Evolutionary conservation across 1,284 basidiomycete species (phyloP), one percentile per base, ranked within the genome.

Genomic region (Takashimella koratensis): DNA sequence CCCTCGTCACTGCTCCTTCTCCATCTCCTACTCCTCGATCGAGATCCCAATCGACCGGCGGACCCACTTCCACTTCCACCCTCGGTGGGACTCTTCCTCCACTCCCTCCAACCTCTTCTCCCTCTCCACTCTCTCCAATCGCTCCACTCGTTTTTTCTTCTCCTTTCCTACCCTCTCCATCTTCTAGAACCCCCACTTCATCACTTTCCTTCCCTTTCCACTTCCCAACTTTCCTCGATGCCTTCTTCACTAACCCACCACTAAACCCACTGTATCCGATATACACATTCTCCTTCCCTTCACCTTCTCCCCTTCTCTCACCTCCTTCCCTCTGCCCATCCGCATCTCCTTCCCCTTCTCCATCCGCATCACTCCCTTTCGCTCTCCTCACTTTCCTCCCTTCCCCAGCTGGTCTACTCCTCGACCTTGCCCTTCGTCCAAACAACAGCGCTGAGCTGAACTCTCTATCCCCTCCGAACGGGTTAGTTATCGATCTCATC

Each of bases 1-100:
- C n/a, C n/a, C n/a, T 49, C 24, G 49, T 51, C 11, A 16, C 48
- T 54, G 62, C 40, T 66, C 64, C 50, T 57, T 56, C 25, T 67
- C 64, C 67, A 69, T 69, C 46, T 56, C 52, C 47, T 68, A 65
- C 43, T 67, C 65, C 1, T 43, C 51, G n/a, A 36, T 36, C 30
- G 30, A 36, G 30, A 36, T 36, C 30, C 30, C 30, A 8, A 8
- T 36, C 8, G 16, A 36, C 30, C 16, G 30, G 30, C 10, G 30
- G 30, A 36, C 30, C 30, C 30, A 36, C 16, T 16, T 36, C 30
- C 10, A 36, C 30, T 36, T 36, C 30, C 10, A 36, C n/a, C 16
- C 55, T 24, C 24, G 45, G 13, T 42, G 13, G 10, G 8, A 8
- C 30, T 36, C 16, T 16, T 36, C 16, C 16, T 16, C 16, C 30